Evolutionary conservation across 495 filamentous ascomycete species (phyloP), one percentile per base, ranked within the genome.

Genomic region (Elasticomyces elasticus): DNA sequence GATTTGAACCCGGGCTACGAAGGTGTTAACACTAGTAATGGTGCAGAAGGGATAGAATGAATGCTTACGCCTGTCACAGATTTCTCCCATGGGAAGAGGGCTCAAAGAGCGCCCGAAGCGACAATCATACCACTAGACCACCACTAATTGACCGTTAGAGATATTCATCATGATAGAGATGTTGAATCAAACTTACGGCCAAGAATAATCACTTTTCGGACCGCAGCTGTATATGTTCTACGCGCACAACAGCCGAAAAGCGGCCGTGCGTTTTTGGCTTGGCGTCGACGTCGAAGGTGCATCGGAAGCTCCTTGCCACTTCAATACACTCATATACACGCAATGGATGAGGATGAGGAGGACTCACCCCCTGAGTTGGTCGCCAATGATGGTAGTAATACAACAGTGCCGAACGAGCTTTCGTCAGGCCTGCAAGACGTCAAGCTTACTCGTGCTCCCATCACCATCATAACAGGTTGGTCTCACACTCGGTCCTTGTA

Each of bases 401-500:
- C 15, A 27, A 25, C 47, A 17, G 2, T 15, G 35, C 4, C 35
- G 4, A 4, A 40, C 13, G 13, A 2, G 54, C 31, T 67, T 7
- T 70, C 67, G 20, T 49, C 64, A 40, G 64, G 70, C n/a, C 43
- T 68, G 48, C 72, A 76, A 41, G 78, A 80, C 54, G 69, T 75
- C 27, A 63, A 59, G 28, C 62, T 80, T 49, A 62, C 58, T 64
- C 90, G 81, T 67, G 90, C 95, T 13, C 92, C 92, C 31, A 92
- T 98, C 54, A 96, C 94, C 1, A 88, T 98, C 48, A 84, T 98
- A 22, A 98, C 92, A 25, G 88, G 88, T 84, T 73, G 58, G 71
- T 60, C 49, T 15, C 0, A 15, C 24, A 15, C 9, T 1, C 19
- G 49, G 42, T 22, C 24, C 23, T 30, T 2, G 6, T 25, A 50